phyloP scores from a whole-genome alignment of 2,329 filamentous ascomycete species.

The Fusarium siculi region DNA sequence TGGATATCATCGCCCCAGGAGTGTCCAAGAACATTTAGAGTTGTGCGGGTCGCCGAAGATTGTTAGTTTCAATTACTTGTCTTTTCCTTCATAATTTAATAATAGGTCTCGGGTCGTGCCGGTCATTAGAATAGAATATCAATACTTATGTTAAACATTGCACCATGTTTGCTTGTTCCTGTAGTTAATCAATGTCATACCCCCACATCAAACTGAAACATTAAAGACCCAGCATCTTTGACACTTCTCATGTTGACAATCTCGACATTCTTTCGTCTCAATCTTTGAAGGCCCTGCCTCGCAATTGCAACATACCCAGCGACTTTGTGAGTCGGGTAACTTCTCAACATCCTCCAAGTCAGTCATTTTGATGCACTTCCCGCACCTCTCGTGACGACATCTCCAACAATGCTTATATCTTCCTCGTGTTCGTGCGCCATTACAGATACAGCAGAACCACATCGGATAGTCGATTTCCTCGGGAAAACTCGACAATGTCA shows the following conservation, averaged over 20 bases:
- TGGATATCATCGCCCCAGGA: slow-evolving; percentile 44
- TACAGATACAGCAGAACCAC: not conserved
- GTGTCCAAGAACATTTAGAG: not conserved
- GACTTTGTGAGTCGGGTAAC: not conserved
- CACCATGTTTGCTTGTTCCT: not conserved
- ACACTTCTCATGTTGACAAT: not conserved
- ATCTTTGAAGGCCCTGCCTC: not conserved
- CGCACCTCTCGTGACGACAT: not conserved
- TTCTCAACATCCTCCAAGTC: not conserved
- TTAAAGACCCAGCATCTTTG: not conserved
- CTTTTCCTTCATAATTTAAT: rapidly evolving
- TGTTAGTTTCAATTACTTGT: too few relatives aligned
- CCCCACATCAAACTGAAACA: not conserved
- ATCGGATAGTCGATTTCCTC: not conserved
- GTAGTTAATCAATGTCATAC: not conserved
- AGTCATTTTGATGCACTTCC: not conserved
- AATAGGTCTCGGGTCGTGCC: rapidly evolving
- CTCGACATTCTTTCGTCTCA: not conserved
- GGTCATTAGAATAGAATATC: not conserved
- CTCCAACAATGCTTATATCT: not conserved
- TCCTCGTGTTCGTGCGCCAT: not conserved
- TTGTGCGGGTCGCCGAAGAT: rapidly evolving
- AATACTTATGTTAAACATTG: rapidly evolving
- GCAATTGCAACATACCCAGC: not conserved
- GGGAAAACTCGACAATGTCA: not conserved